Evolutionary conservation across 208 protist species (phyloP).

Genomic region (Wallacemonas sp.): DNA sequence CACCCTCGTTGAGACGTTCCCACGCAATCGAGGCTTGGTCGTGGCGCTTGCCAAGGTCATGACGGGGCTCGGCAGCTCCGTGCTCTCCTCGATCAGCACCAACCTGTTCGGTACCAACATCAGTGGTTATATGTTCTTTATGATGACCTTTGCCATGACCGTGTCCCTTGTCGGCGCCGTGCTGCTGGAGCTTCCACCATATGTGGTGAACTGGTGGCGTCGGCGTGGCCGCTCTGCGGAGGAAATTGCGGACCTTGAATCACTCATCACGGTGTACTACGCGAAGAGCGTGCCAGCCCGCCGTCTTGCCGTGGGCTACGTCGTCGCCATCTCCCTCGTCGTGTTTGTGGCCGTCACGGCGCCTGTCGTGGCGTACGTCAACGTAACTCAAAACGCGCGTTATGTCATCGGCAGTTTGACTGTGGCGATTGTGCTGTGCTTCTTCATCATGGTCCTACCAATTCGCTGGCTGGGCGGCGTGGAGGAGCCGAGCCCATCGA

Average conservation of each 20-base stretch:
- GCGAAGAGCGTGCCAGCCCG: slow-evolving; percentile 54
- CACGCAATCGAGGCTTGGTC: slow-evolving; percentile 68
- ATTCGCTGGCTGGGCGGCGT: slow-evolving; percentile 58
- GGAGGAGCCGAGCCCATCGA: slow-evolving; percentile 34
- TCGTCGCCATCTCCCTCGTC: slow-evolving; percentile 39
- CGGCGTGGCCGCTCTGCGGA: slow-evolving; percentile 39
- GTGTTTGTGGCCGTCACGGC: slow-evolving; percentile 51
- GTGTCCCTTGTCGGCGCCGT: slow-evolving; percentile 30
- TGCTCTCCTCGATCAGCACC: slow-evolving; percentile 52
- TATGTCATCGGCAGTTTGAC: slow-evolving; percentile 44
- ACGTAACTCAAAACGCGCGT: slow-evolving; percentile 20
- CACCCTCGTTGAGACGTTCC: slow-evolving; percentile 54
- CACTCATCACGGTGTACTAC: slow-evolving; percentile 42
- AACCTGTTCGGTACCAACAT: slow-evolving; percentile 54
- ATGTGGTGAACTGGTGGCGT: slow-evolving; percentile 68
- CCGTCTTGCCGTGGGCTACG: slow-evolving; percentile 56
- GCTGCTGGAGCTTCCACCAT: slow-evolving; percentile 52
- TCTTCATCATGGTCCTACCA: slow-evolving; percentile 51
- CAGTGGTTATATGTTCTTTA: slow-evolving; percentile 68
- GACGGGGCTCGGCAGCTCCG: slow-evolving; percentile 70
- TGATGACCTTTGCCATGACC: slow-evolving; percentile 50
- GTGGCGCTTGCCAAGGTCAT: slow-evolving; percentile 68
- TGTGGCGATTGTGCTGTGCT: slow-evolving; percentile 34
- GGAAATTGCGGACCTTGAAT: slow-evolving; percentile 32
- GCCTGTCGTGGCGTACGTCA: slow-evolving; percentile 54